These are phyloP conservation scores for Hypoxylon fragiforme DNA, from an alignment of 495 filamentous ascomycete species.

Conservation along the genomic window DNA sequence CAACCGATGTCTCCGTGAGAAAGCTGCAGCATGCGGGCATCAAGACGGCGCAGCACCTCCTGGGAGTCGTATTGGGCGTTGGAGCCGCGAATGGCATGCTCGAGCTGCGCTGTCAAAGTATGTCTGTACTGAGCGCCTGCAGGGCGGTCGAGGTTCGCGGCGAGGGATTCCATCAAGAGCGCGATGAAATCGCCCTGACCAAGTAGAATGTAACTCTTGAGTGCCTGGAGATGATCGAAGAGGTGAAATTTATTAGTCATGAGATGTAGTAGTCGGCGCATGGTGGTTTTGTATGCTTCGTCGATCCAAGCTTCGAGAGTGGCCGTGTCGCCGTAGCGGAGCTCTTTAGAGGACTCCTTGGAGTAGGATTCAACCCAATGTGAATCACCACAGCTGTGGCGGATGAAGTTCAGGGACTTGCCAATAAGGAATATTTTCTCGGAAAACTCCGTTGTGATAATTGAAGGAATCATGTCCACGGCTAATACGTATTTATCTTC, in stretches of 20 bases:
- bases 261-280: slow-evolving; percentile 90
- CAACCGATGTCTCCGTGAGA: slow-evolving; percentile 97
- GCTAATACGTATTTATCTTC: slow-evolving; percentile 94
- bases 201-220: slow-evolving; percentile 93
- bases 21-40: slow-evolving; percentile 94
- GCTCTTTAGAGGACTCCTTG: slow-evolving; percentile 88
- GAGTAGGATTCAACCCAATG: slow-evolving; percentile 96
- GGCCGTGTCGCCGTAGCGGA: slow-evolving; percentile 92
- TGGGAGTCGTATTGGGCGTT: slow-evolving; percentile 94
- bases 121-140: slow-evolving; percentile 93
- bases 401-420: slow-evolving; percentile 97
- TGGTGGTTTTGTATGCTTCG: slow-evolving; percentile 95
- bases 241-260: slow-evolving; percentile 94
- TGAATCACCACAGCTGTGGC: slow-evolving; percentile 89
- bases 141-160: slow-evolving; percentile 90
- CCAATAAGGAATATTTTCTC: slow-evolving; percentile 96
- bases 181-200: slow-evolving; percentile 98
- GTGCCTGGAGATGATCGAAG: slow-evolving; percentile 86
- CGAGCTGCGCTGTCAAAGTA: slow-evolving; percentile 92
- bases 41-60: slow-evolving; percentile 90
- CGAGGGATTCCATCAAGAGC: slow-evolving; percentile 93
- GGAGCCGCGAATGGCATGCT: slow-evolving; percentile 95
- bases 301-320: slow-evolving; percentile 91
- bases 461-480: slow-evolving; percentile 84
- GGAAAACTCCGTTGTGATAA: slow-evolving; percentile 88